Evolutionary conservation across 805 yeast genomes (phyloP).

Genomic region (Monosporozyma unispora): DNA sequence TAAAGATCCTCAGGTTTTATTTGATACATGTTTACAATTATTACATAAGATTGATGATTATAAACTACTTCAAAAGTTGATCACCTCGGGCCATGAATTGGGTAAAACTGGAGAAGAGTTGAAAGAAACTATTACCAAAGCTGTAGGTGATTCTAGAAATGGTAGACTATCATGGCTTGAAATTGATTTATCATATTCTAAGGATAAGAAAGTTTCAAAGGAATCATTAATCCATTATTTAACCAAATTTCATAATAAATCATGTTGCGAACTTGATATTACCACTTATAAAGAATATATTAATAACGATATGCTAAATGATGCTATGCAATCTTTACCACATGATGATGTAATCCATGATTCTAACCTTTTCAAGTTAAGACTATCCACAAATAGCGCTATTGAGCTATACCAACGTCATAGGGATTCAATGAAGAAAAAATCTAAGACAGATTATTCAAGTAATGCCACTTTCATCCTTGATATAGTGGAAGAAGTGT

Average conservation of each 20-base stretch:
- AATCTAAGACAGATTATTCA: slow-evolving; percentile 60
- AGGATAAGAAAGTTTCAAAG: slow-evolving; percentile 12
- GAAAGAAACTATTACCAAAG: slow-evolving; percentile 17
- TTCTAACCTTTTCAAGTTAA: slow-evolving; percentile 31
- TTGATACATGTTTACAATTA: slow-evolving; percentile 35
- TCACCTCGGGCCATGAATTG: slow-evolving; percentile 54
- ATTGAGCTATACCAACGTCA: slow-evolving; percentile 35
- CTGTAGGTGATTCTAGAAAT: slow-evolving; percentile 41
- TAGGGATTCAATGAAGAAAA: slow-evolving; percentile 30
- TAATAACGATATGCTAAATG: slow-evolving; percentile 13
- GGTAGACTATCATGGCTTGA: slow-evolving; percentile 46
- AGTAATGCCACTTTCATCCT: slow-evolving; percentile 59
- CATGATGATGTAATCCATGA: slow-evolving; percentile 41
- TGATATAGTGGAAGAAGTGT: slow-evolving; percentile 38
- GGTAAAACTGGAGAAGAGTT: slow-evolving; percentile 38
- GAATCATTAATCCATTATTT: slow-evolving; percentile 37
- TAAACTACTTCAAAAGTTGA: slow-evolving; percentile 21
- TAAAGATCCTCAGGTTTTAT: slow-evolving; percentile 37
- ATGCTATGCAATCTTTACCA: slow-evolving; percentile 12
- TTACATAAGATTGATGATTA: slow-evolving; percentile 62
- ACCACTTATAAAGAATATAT: slow-evolving; percentile 29
- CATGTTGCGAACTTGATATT: slow-evolving; percentile 60
- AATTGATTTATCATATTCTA: slow-evolving; percentile 22
- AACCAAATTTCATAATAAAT: slow-evolving; percentile 40
- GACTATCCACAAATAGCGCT: slow-evolving; percentile 14